These are phyloP conservation scores for Aspergillus fischeri DNA, from an alignment of 2,329 filamentous ascomycete genomes.

Conservation along the genomic window DNA sequence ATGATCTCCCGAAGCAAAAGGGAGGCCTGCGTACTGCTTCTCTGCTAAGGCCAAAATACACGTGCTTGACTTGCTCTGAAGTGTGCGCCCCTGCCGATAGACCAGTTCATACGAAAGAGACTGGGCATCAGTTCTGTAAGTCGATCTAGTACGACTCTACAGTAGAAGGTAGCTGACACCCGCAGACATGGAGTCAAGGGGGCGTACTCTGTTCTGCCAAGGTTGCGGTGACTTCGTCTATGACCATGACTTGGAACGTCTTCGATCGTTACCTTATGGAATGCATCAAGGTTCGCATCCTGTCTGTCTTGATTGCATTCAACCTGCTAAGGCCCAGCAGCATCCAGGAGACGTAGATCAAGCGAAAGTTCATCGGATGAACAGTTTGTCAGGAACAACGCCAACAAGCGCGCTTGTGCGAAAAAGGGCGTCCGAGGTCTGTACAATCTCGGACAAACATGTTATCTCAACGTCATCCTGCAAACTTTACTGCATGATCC, in stretches of 20 bases:
- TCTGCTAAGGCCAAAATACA: conserved; percentile 37
- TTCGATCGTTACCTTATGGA: conserved; percentile 23
- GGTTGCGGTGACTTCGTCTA: conserved; percentile 40
- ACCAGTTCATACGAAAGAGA: conserved; percentile 33
- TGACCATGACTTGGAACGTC: conserved; percentile 36
- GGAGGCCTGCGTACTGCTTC: conserved; percentile 19
- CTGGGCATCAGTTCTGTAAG: conserved; percentile 41
- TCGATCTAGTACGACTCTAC: not conserved
- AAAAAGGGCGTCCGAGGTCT: conserved; percentile 86
- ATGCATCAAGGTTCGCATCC: conserved; percentile 17
- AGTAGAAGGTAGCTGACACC: conserved; percentile 6
- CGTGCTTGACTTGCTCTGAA: conserved; percentile 36
- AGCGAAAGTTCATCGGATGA: conserved; percentile 59
- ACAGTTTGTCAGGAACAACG: conserved; percentile 72
- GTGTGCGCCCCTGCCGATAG: conserved; percentile 29
- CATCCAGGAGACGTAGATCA: conserved; percentile 33
- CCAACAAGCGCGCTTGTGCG: conserved; percentile 73
- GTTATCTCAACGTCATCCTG: conserved; percentile 94
- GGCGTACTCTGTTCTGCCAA: conserved; percentile 37
- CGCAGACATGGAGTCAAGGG: conserved; percentile 40
- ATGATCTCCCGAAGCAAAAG: conserved; percentile 14
- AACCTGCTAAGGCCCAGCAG: conserved; percentile 13
- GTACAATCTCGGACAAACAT: conserved; percentile 97
- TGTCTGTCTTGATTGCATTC: not conserved
- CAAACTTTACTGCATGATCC: conserved; percentile 94